Evolutionary conservation across 2,329 filamentous ascomycete species (phyloP).

Genomic region (Calonectria naviculata): DNA sequence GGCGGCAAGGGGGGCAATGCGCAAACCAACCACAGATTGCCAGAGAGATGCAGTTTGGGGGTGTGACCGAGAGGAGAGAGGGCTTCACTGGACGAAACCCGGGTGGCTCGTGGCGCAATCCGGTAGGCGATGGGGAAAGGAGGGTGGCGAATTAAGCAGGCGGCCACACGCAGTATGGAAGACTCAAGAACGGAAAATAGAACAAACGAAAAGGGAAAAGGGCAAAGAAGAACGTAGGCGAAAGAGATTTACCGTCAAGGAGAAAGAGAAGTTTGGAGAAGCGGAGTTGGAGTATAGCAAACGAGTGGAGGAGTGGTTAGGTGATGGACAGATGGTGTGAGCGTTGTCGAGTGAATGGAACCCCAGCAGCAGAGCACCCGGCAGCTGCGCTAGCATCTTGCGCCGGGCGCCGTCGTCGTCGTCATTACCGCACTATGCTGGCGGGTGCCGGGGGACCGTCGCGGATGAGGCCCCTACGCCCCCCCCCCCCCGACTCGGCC

Average conservation of each 20-base stretch:
- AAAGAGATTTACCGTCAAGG: neutral
- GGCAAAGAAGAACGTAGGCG: neutral
- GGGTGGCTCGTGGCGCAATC: slow-evolving; percentile 16
- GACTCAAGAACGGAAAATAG: slow-evolving; percentile 1
- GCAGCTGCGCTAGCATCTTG: slow-evolving; percentile 21
- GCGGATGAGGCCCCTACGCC: slow-evolving; percentile 19
- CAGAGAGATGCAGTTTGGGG: slow-evolving; percentile 1
- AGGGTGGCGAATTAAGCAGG: slow-evolving; percentile 4
- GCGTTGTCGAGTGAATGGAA: slow-evolving; percentile 16
- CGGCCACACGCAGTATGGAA: neutral
- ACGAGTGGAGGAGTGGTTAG: slow-evolving; percentile 14
- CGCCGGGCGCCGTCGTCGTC: slow-evolving; percentile 20
- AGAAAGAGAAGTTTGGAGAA: slow-evolving; percentile 7
- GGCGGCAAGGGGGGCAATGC: slow-evolving; percentile 5
- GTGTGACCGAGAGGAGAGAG: slow-evolving; percentile 14
- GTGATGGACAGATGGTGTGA: slow-evolving; percentile 21
- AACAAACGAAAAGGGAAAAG: slow-evolving; percentile 21
- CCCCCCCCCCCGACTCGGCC: slow-evolving; percentile 3
- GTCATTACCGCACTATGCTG: slow-evolving; percentile 29
- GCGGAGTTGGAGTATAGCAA: slow-evolving; percentile 20
- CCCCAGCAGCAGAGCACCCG: slow-evolving; percentile 1
- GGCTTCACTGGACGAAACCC: slow-evolving; percentile 1
- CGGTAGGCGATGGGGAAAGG: neutral
- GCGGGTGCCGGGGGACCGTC: slow-evolving; percentile 17
- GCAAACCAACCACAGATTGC: slow-evolving; percentile 6